Evolutionary conservation across 2,329 filamentous ascomycete species (phyloP).

Genomic region (Clarireedia monteithiana): DNA sequence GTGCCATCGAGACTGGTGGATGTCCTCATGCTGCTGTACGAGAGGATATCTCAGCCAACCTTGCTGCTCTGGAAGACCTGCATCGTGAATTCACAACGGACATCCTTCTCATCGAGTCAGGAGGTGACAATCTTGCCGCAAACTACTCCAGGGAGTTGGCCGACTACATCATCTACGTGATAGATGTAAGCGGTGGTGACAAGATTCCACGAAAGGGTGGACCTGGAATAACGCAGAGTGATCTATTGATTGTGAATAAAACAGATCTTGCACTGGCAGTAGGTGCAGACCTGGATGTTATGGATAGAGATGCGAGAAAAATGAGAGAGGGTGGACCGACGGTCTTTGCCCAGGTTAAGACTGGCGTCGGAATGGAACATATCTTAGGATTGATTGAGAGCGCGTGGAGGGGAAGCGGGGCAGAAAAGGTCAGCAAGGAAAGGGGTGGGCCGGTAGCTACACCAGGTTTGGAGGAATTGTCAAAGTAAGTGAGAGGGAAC

Average conservation of each 20-base stretch:
- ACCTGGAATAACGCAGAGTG: slow-evolving; percentile 93
- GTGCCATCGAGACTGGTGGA: slow-evolving; percentile 94
- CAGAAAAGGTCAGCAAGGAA: slow-evolving; percentile 49
- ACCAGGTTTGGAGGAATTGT: slow-evolving; percentile 43
- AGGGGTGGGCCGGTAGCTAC: slow-evolving; percentile 52
- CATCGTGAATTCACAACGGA: slow-evolving; percentile 75
- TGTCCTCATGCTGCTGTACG: slow-evolving; percentile 96
- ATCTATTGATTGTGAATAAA: slow-evolving; percentile 93
- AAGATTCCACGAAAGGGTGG: slow-evolving; percentile 96
- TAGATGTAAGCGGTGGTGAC: slow-evolving; percentile 92
- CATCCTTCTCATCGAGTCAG: slow-evolving; percentile 86
- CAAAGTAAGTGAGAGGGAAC: slow-evolving; percentile 3
- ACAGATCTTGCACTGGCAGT: slow-evolving; percentile 87
- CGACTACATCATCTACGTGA: slow-evolving; percentile 98
- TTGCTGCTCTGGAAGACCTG: slow-evolving; percentile 83
- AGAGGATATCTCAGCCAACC: slow-evolving; percentile 91
- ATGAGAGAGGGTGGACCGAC: slow-evolving; percentile 95
- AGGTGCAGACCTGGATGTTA: slow-evolving; percentile 82
- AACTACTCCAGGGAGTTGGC: slow-evolving; percentile 95
- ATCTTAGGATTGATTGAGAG: slow-evolving; percentile 84
- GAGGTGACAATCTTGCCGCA: slow-evolving; percentile 92
- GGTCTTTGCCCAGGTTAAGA: slow-evolving; percentile 96
- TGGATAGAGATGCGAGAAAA: slow-evolving; percentile 90
- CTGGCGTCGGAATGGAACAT: slow-evolving; percentile 73
- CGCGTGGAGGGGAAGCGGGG: slow-evolving; percentile 87